These are phyloP conservation scores for Brassica napus DNA, from an alignment of 345 rosid species.

Conservation along the genomic window DNA sequence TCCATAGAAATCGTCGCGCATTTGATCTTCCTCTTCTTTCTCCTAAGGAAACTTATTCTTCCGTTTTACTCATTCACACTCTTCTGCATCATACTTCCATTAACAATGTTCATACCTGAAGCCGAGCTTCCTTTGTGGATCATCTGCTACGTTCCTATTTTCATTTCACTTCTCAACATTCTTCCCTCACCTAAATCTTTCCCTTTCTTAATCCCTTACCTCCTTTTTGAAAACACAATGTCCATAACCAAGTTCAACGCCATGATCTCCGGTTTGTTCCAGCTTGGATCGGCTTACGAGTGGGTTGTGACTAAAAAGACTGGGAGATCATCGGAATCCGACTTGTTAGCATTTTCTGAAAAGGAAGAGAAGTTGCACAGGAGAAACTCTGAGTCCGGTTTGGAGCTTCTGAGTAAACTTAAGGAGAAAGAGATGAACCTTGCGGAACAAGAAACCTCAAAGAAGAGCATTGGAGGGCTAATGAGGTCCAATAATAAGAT, in stretches of 20 bases:
- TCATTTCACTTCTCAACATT: not conserved
- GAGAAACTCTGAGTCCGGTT: not conserved
- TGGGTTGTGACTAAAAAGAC: not conserved
- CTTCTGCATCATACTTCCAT: not conserved
- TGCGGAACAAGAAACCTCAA: not conserved
- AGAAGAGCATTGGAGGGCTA: not conserved
- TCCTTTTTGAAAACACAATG: not conserved
- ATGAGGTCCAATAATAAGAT: not conserved
- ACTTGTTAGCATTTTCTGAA: not conserved
- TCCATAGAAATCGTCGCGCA: constrained; percentile 61
- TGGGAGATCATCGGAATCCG: not conserved
- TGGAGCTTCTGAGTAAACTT: not conserved
- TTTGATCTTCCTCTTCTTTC: not conserved
- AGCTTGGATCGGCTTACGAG: not conserved
- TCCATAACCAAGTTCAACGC: not conserved
- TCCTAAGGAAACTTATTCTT: not conserved
- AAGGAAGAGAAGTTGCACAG: not conserved
- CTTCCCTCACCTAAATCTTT: not conserved
- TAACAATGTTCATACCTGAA: not conserved
- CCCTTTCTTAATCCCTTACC: not conserved
- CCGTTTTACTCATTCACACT: not conserved
- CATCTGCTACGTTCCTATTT: not conserved
- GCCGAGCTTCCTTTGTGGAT: not conserved
- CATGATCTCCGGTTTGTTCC: not conserved
- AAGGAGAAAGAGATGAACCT: not conserved